A percentile compares a stretch with the other conserved stretches of the same genome.
Conservation (phyloP, 2,329 filamentous ascomycete species). For the Diaporthe citri region DNA sequence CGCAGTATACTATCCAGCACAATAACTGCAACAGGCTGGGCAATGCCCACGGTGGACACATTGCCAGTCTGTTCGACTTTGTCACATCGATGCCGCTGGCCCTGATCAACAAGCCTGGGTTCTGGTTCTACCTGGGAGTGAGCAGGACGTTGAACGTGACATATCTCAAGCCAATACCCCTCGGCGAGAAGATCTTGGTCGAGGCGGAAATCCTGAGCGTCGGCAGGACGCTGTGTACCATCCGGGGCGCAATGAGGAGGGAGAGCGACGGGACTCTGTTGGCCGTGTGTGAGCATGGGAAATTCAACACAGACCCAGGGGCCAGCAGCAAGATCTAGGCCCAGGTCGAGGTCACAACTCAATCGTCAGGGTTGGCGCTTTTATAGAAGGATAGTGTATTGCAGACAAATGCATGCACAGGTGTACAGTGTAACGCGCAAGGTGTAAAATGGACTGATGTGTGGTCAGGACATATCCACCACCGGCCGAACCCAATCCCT, state of each 20-base stretch:
- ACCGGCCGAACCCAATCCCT: not conserved
- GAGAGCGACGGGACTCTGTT: constrained; percentile 65
- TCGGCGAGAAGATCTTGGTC: constrained; percentile 64
- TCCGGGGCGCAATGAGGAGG: constrained; percentile 68
- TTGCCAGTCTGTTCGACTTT: constrained; percentile 76
- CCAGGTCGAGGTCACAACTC: not conserved
- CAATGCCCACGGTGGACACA: constrained; percentile 73
- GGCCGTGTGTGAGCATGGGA: constrained; percentile 73
- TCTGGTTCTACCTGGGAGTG: constrained; percentile 73
- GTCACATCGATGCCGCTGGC: constrained; percentile 71
- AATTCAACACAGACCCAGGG: constrained; percentile 69
- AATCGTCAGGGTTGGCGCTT: no score
- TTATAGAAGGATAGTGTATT: not conserved
- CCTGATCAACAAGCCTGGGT: constrained; percentile 68
- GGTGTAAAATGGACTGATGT: no score
- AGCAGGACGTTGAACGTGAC: constrained; percentile 75
- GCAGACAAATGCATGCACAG: not conserved
- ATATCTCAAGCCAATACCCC: constrained; percentile 73
- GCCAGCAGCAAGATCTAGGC: constrained; percentile 29
- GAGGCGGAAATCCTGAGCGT: constrained; percentile 69
- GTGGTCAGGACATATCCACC: not conserved
- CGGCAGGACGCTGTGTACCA: constrained; percentile 65
- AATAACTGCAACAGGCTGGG: constrained; percentile 65
- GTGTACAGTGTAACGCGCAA: not conserved
- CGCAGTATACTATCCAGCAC: constrained; percentile 59